Conservation (phyloP, 345 rosid species). For the Pistacia vera region DNA sequence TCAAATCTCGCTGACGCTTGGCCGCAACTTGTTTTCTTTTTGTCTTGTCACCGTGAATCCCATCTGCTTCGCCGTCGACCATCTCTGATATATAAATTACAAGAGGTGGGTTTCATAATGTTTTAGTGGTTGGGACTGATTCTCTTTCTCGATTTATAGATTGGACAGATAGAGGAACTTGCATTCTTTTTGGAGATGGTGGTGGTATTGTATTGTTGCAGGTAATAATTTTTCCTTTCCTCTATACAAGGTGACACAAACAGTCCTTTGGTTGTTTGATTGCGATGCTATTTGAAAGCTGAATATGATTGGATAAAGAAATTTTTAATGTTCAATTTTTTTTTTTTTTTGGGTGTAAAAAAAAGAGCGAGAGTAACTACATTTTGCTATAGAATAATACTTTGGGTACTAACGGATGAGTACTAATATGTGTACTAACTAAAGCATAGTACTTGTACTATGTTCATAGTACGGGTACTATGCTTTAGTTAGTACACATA, state of each 20-base stretch:
- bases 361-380: too few species aligned
- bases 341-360: background rate
- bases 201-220: conserved; percentile 94
- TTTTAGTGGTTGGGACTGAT: conserved; percentile 92
- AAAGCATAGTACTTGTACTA: too few species aligned
- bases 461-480: too few species aligned
- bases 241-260: background rate
- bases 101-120: conserved; percentile 88
- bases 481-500: too few species aligned
- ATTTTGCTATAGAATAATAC: too few species aligned
- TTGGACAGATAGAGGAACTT: conserved; percentile 95
- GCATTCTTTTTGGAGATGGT: conserved; percentile 94
- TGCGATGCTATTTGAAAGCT: background rate
- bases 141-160: conserved; percentile 85
- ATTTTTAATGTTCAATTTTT: background rate
- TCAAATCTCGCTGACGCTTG: too few species aligned
- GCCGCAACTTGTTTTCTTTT: too few species aligned
- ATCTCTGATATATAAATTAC: conserved; percentile 12
- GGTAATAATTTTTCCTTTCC: conserved; percentile 39
- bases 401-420: too few species aligned
- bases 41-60: too few species aligned
- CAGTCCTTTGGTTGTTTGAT: background rate
- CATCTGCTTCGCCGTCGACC: too few species aligned
- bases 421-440: too few species aligned
- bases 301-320: background rate